Base-by-base conservation (phyloP, 176 grass and related monocot species). In the Musa schizocarpa region DNA sequence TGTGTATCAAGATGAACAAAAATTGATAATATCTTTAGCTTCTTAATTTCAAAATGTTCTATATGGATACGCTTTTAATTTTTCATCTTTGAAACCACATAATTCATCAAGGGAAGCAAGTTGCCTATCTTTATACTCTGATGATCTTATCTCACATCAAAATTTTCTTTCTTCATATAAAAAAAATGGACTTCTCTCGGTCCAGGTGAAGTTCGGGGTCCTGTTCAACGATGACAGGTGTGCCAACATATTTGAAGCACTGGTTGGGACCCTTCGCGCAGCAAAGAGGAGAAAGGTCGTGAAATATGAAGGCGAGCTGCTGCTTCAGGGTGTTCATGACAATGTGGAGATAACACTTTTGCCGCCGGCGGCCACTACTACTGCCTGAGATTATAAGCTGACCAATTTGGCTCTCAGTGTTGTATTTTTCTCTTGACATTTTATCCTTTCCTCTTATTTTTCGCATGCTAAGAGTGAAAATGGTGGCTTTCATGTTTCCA, bases 261-360 rank as follows among this genome's bases (percentile, higher is more conserved):
- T 96, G 53, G 93, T 96, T 19, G 89, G 93, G 59, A 96, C 89
- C 69, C 79, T 96, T 65, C 73, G 93, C 13, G 93, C 93, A 0
- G 85, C 89, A 11, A 96, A 96, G 77, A 92, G 90, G 71, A 88
- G 93, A 65, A 93, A 93, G 71, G 17, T 93, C 27, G 54, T 98
- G 65, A 81, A 75, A 17, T 98, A 91, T 54, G 86, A 87, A 8
- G 94, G 94, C 0, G 94, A 98, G 53, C 63, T 98, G 74, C 88
- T 98, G 65, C 88, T 98, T 68, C 94, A 98, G 72, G 94, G 94
- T 61, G 94, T 89, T 52, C 94, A 98, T 54, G 94, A 91, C 88
- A 91, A 93, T 71, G 90, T 91, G 63, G 90, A 98, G 77, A 93
- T 98, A 82, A 85, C 49, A 22, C 81, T 96, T 52, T 63, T 88